A percentile compares a stretch with the other conserved stretches of the same genome.
These are phyloP conservation scores for Sphaerulina populicola DNA, from an alignment of 2,329 filamentous ascomycete species.

Conservation along the genomic window DNA sequence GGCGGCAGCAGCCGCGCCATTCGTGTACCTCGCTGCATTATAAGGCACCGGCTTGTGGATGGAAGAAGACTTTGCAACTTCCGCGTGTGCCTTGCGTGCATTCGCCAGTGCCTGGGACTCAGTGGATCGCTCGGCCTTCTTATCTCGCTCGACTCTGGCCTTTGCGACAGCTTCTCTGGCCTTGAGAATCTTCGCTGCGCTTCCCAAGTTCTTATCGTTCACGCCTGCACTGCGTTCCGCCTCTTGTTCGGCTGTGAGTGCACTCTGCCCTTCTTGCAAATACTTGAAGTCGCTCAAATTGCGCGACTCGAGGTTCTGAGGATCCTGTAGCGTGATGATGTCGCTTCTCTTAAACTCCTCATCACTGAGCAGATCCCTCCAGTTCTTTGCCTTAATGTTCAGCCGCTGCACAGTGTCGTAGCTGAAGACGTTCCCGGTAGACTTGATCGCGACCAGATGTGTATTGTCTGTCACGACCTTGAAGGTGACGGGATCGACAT, in stretches of 20 bases:
- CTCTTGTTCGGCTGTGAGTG: conserved; percentile 61
- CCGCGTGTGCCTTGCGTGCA: conserved; percentile 47
- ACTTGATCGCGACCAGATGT: conserved; percentile 80
- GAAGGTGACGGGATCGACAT: conserved; percentile 92
- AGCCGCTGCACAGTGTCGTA: conserved; percentile 92
- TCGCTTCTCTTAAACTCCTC: conserved; percentile 79
- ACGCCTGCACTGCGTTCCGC: conserved; percentile 55
- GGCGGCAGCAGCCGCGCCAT: conserved; percentile 80
- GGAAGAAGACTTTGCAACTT: conserved; percentile 21
- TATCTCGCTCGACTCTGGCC: conserved; percentile 63
- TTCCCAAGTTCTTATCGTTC: conserved; percentile 72
- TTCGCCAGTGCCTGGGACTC: conserved; percentile 43
- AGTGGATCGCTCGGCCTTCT: conserved; percentile 17
- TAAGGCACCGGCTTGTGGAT: conserved; percentile 48
- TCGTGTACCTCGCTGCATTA: conserved; percentile 86
- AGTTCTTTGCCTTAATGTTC: conserved; percentile 95
- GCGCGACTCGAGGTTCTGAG: conserved; percentile 74
- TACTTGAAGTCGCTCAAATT: conserved; percentile 86
- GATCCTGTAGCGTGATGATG: conserved; percentile 93
- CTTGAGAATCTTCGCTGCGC: conserved; percentile 71
- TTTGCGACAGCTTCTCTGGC: conserved; percentile 92
- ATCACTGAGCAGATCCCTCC: conserved; percentile 83
- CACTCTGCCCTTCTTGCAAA: conserved; percentile 66
- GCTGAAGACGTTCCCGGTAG: conserved; percentile 88
- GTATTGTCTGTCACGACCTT: conserved; percentile 98